A percentile compares a stretch with the other conserved stretches of the same genome.
phyloP scores from a whole-genome alignment of 2,329 filamentous ascomycete genomes.

The Colletotrichum euphorbiae region DNA sequence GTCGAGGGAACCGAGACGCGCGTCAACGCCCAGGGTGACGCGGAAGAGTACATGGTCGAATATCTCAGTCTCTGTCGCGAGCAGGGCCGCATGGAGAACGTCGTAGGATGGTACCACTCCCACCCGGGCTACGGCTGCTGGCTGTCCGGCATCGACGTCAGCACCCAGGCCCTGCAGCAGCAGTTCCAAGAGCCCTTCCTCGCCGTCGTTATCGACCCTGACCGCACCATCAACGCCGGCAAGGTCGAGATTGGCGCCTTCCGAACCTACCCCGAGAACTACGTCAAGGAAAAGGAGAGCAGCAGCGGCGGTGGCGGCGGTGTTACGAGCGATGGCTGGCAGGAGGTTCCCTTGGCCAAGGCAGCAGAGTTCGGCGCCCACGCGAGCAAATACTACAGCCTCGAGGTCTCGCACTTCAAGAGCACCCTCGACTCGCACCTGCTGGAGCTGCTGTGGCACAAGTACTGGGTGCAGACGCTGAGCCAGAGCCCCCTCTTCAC shows the following conservation, averaged over 20 bases:
- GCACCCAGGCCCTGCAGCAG: conserved; percentile 88
- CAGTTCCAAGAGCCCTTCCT: conserved; percentile 89
- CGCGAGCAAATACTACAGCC: conserved; percentile 87
- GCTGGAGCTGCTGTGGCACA: conserved; percentile 94
- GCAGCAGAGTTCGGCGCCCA: conserved; percentile 97
- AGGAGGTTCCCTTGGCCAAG: conserved; percentile 90
- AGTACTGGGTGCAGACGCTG: conserved; percentile 98
- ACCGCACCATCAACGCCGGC: conserved; percentile 92
- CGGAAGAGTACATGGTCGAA: conserved; percentile 95
- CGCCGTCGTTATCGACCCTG: conserved; percentile 93
- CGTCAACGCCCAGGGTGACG: conserved; percentile 95
- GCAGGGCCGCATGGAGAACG: conserved; percentile 85
- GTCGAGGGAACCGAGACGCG: conserved; percentile 99
- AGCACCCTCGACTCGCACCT: conserved; percentile 89
- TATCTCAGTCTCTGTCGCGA: conserved; percentile 83
- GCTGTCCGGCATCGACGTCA: conserved; percentile 95
- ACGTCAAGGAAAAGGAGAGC: conserved; percentile 63
- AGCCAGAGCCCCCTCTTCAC: conserved; percentile 91
- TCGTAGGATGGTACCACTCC: conserved; percentile 97
- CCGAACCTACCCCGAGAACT: conserved; percentile 84
- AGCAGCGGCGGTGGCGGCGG: conserved; percentile 52
- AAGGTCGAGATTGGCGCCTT: conserved; percentile 99
- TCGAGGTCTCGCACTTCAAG: conserved; percentile 95
- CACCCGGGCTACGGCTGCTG: conserved; percentile 99
- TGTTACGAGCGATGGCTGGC: conserved; percentile 67